Base-by-base conservation (phyloP, 1,284 basidiomycete species). In the Cutaneotrichosporon cutaneum region DNA sequence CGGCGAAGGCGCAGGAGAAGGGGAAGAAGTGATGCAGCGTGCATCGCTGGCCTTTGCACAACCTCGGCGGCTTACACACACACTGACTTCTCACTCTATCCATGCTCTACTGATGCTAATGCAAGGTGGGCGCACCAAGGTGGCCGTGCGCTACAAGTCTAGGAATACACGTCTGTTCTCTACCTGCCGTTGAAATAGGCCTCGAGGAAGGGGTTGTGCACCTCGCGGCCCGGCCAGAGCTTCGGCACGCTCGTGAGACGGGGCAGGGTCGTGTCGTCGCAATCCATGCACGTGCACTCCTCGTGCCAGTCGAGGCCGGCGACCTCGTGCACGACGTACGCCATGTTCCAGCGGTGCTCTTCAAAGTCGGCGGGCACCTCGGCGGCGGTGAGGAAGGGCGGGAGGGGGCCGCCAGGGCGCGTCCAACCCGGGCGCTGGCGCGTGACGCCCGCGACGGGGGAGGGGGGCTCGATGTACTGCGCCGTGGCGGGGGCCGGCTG, bases 311-410 rank as follows among this genome's bases (percentile, higher is more conserved):
- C 24, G 14, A 51, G 48, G 8, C 48, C 48, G 8, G 24, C 48
- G 16, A 51, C 48, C 24, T 26, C 27, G 27, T 51, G 48, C 27
- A 51, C 48, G 26, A 51, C 48, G 18, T 51, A 51, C 26, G 48
- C 26, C 48, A 51, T 51, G 48, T 51, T 51, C 48, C 48, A 51
- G 48, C 48, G 48, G 48, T 51, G 48, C 26, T 51, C 48, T 27
- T 51, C 48, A 27, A 51, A 51, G 48, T 51, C 48, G 48, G 13
- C 16, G 18, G 48, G 48, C 26, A 51, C 48, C 13, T 30, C 16
- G 24, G 32, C 18, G 16, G 16, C 16, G 3, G 18, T n/a, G 26
- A 51, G 26, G 24, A 26, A 51, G 7, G 18, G 18, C 10, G 48
- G 48, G 27, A 51, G 26, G 13, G 48, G 48, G 27, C 48, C 48